Conservation (phyloP, 768 basidiomycete species). For the Rhizopogon vesiculosus region DNA sequence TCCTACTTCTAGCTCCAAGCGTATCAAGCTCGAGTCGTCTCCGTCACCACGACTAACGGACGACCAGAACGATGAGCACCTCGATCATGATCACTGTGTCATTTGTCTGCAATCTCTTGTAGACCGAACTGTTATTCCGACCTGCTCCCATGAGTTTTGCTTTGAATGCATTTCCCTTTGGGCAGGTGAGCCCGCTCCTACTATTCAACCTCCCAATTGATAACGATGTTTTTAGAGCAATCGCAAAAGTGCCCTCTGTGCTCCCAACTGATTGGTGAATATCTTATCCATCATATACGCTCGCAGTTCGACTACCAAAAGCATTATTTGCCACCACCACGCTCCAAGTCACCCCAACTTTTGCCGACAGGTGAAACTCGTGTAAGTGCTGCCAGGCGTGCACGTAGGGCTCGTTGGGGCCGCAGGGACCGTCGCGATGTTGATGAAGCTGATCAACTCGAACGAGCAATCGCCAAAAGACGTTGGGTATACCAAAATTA, state of each 20-base stretch:
- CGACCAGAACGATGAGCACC: not conserved
- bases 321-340: constrained; percentile 66
- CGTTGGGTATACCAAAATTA: constrained; percentile 78
- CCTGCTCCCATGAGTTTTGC: constrained; percentile 90
- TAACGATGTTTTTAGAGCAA: constrained; percentile 44
- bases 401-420: constrained; percentile 50
- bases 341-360: constrained; percentile 38
- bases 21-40: constrained; percentile 28
- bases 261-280: constrained; percentile 58
- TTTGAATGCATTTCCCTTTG: constrained; percentile 87
- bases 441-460: constrained; percentile 63
- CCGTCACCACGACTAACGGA: constrained; percentile 9
- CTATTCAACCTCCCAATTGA: not conserved
- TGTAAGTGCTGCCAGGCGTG: constrained; percentile 23
- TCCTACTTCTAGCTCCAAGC: constrained; percentile 28
- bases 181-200: constrained; percentile 50
- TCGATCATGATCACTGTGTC: constrained; percentile 56
- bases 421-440: constrained; percentile 31
- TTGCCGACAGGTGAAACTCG: constrained; percentile 25
- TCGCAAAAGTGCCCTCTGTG: constrained; percentile 79
- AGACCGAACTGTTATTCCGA: constrained; percentile 78
- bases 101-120: constrained; percentile 79
- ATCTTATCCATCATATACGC: constrained; percentile 77
- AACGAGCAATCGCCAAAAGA: constrained; percentile 66
- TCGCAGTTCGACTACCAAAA: constrained; percentile 81